Evolutionary conservation across 345 rosid species (phyloP), one percentile per base, ranked within the genome.

Genomic region (Corymbia maculata): DNA sequence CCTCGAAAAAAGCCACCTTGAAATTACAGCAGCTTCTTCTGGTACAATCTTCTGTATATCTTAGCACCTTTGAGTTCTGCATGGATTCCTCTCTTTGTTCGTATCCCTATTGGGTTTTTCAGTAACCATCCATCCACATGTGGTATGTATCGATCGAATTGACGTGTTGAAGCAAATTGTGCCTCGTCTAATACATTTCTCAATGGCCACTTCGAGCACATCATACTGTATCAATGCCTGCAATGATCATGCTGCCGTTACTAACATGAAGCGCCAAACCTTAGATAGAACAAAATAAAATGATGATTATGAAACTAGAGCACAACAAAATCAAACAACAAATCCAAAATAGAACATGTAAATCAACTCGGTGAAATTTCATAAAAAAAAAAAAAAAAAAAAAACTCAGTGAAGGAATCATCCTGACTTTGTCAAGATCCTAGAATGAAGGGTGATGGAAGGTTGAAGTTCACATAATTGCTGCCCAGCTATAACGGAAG

Each of bases 211-310:
- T 47, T 95, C 98, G 1, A 92, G 91, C 89, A 97, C 98, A 90
- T 97, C 99, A 9, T 98, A 97, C 89, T 97, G 99, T 88, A 97
- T 90, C 88, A 96, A 94, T 52, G 95, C 95, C 99, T 95, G 94
- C 86, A 59, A 79, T 28, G 89, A 85, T 52, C 36, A 86, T 13
- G 36, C 28, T 22, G 4, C 9, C 7, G 30, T 80, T 4, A 79
- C 21, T 7, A 80, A 44, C 47, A 80, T 45, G 13, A 45, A 24
- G 51, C 16, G 7, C 15, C 51, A 10, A 80, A 14, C 85, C 21
- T 45, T 59, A 24, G 14, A 59, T 57, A 49, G 59, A 28, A 85
- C 86, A 52, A 30, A n/a, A 59, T 24, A 16, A 80, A 32, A 45
- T 19, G 47, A 80, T 45, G 50, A 80, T 13, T 45, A 12, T 80